Evolutionary conservation across 495 filamentous ascomycete genomes (phyloP).

Genomic region (Aspergillus steynii): DNA sequence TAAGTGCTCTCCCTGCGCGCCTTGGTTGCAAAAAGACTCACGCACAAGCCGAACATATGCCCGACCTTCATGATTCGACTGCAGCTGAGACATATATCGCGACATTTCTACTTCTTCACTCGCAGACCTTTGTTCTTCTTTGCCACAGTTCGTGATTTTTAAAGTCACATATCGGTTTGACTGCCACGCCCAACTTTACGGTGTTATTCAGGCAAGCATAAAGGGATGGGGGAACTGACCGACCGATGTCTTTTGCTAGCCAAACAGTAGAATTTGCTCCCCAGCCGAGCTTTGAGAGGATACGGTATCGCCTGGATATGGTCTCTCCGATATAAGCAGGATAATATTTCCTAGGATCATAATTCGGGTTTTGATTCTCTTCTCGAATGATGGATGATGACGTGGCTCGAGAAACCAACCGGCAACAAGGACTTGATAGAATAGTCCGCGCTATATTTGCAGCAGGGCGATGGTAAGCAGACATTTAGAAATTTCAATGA

Average conservation of each 20-base stretch:
- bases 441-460: not conserved
- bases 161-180: slow-evolving; percentile 32
- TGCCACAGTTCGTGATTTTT: slow-evolving; percentile 31
- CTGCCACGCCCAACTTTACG: slow-evolving; percentile 27
- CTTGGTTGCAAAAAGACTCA: slow-evolving; percentile 29
- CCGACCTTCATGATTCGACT: slow-evolving; percentile 28
- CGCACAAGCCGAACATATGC: slow-evolving; percentile 24
- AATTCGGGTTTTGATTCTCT: slow-evolving; percentile 2
- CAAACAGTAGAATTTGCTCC: slow-evolving; percentile 36
- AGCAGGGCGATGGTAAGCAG: not conserved
- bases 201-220: slow-evolving; percentile 17
- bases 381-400: not conserved
- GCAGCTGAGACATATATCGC: slow-evolving; percentile 22
- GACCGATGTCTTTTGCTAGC: slow-evolving; percentile 31
- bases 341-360: slow-evolving; percentile 31
- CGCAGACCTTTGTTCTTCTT: slow-evolving; percentile 23
- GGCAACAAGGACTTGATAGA: not conserved
- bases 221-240: slow-evolving; percentile 15
- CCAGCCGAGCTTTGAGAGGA: slow-evolving; percentile 38
- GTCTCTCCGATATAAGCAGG: slow-evolving; percentile 35
- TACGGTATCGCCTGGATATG: slow-evolving; percentile 30
- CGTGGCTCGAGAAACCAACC: not conserved
- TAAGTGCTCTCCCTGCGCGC: slow-evolving; percentile 28
- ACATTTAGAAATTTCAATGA: not conserved
- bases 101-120: slow-evolving; percentile 32